phyloP scores from a whole-genome alignment of 306 rosid genomes.

The Corylus americana region DNA sequence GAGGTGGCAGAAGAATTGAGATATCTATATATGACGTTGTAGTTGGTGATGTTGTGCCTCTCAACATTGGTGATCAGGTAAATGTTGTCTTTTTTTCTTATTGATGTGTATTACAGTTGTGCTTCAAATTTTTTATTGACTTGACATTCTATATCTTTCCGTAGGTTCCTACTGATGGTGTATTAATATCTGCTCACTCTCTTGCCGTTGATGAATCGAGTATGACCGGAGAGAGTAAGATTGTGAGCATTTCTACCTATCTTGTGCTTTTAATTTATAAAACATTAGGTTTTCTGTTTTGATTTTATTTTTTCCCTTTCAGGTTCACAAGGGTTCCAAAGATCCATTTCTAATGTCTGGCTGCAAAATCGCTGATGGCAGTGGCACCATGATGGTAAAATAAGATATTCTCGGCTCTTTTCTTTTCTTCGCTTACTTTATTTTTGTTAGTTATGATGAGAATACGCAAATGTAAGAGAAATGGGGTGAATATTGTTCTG shows the following conservation, averaged over 20 bases:
- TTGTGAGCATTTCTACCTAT: conserved; percentile 51
- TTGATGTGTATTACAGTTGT: conserved; percentile 21
- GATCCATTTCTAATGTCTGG: conserved; percentile 85
- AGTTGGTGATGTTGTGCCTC: conserved; percentile 92
- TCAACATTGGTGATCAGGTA: conserved; percentile 90
- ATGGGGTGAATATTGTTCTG: too few species aligned
- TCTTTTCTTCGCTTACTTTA: not conserved
- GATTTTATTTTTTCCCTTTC: conserved; percentile 18
- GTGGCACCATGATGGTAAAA: conserved; percentile 81
- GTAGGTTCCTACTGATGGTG: conserved; percentile 95
- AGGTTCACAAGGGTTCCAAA: conserved; percentile 67
- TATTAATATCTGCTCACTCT: conserved; percentile 78
- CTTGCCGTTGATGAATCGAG: conserved; percentile 92
- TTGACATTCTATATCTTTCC: conserved; percentile 22
- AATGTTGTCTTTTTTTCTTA: conserved; percentile 12
- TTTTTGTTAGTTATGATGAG: too few species aligned
- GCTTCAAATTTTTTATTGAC: conserved; percentile 17
- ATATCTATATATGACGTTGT: conserved; percentile 87
- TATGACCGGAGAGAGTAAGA: conserved; percentile 99
- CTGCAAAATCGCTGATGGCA: conserved; percentile 94
- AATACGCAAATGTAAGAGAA: too few species aligned
- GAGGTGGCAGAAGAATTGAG: conserved; percentile 88
- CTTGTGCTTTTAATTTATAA: conserved; percentile 1
- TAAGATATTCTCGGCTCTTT: conserved; percentile 14
- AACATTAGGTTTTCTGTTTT: not conserved